Evolutionary conservation across 305 asterid genomes (phyloP).

Genomic region (Rubia balearica): DNA sequence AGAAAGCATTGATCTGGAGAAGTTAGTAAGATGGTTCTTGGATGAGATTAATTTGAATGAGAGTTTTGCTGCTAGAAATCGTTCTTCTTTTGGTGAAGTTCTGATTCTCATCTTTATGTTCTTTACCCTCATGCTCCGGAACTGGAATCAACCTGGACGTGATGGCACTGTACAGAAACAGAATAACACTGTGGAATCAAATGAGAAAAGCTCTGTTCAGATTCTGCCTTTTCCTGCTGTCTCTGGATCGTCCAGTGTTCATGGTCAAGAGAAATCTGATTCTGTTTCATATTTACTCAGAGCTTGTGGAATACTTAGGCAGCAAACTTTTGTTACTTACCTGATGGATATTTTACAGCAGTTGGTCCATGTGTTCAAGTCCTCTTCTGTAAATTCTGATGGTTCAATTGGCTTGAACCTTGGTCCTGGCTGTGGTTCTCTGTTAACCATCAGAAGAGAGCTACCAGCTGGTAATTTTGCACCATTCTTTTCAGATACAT

Average conservation of each 20-base stretch:
- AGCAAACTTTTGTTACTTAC: slow-evolving; percentile 74
- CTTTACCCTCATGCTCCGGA: slow-evolving; percentile 94
- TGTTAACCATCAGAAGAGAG: slow-evolving; percentile 83
- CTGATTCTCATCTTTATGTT: slow-evolving; percentile 84
- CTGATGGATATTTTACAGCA: slow-evolving; percentile 96
- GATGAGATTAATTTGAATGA: slow-evolving; percentile 68
- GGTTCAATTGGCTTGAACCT: slow-evolving; percentile 48
- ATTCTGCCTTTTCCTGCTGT: slow-evolving; percentile 34
- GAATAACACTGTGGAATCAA: slow-evolving; percentile 48
- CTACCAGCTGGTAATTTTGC: slow-evolving; percentile 96
- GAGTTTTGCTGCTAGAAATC: slow-evolving; percentile 58
- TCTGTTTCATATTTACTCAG: slow-evolving; percentile 52
- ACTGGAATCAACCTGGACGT: slow-evolving; percentile 93
- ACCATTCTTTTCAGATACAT: slow-evolving; percentile 92
- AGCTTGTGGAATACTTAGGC: slow-evolving; percentile 84
- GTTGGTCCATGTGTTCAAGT: slow-evolving; percentile 77
- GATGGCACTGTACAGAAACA: slow-evolving; percentile 66
- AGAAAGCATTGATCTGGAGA: slow-evolving; percentile 80
- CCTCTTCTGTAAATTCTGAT: slow-evolving; percentile 59
- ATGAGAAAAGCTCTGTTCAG: slow-evolving; percentile 56
- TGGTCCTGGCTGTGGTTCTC: slow-evolving; percentile 89
- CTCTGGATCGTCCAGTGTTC: slow-evolving; percentile 51
- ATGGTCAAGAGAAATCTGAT: slow-evolving; percentile 63
- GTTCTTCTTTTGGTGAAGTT: slow-evolving; percentile 88
- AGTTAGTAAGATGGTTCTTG: slow-evolving; percentile 80